A percentile compares a stretch with the other conserved stretches of the same genome.
phyloP scores from a whole-genome alignment of 148 eudicot genomes.

The Vaccinium myrtillus region DNA sequence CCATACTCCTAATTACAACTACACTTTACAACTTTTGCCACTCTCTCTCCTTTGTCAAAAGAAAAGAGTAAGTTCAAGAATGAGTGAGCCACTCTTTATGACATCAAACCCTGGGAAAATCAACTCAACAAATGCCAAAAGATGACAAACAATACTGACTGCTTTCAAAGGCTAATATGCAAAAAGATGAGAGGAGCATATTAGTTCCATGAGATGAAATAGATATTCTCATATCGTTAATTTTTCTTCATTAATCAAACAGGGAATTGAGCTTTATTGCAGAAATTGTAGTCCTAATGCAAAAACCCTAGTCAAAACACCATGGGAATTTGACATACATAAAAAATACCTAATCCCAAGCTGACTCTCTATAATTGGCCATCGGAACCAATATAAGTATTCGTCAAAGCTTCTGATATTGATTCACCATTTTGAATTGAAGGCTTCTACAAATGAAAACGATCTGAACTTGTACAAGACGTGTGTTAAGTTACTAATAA shows the following conservation, averaged over 20 bases:
- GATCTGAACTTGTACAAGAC: conserved; percentile 8
- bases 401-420: neutral
- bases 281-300: neutral
- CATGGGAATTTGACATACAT: neutral
- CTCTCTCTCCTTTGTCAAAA: neutral
- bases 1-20: neutral
- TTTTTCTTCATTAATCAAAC: neutral
- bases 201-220: neutral
- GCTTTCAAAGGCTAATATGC: neutral
- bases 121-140: neutral
- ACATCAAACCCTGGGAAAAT: neutral
- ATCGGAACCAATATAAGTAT: neutral
- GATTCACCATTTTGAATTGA: too few species aligned
- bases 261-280: neutral
- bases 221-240: neutral
- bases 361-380: neutral
- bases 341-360: neutral
- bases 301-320: neutral
- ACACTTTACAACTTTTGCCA: neutral
- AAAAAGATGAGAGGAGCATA: neutral
- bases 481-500: too few species aligned
- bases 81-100: neutral
- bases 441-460: neutral
- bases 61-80: neutral
- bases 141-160: neutral